Conservation (phyloP, 164 flowering plant species). For the Berberis vulgaris region DNA sequence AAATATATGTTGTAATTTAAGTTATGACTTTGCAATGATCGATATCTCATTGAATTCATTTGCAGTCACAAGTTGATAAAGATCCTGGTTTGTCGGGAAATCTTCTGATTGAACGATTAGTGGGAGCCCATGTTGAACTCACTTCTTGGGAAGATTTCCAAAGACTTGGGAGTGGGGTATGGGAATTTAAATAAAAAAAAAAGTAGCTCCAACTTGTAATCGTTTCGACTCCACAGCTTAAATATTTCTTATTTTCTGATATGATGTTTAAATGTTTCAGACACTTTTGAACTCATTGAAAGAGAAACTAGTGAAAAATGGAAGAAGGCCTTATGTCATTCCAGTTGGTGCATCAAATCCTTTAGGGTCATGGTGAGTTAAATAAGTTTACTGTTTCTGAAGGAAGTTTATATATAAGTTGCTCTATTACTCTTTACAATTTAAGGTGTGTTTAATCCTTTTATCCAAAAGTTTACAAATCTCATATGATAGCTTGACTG, state of each 20-base stretch:
- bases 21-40: not conserved
- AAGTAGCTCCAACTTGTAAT: too few species aligned
- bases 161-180: conserved; percentile 70
- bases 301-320: conserved; percentile 6
- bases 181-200: conserved; percentile 1
- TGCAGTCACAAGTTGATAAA: conserved; percentile 63
- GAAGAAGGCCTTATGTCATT: conserved; percentile 10
- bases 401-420: not conserved
- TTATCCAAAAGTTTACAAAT: too few species aligned
- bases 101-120: conserved; percentile 82
- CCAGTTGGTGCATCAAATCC: conserved; percentile 10
- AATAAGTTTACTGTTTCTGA: too few species aligned
- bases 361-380: conserved; percentile 8
- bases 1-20: not conserved
- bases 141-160: conserved; percentile 87
- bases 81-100: conserved; percentile 93
- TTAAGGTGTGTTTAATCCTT: too few species aligned
- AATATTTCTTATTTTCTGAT: too few species aligned
- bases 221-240: too few species aligned
- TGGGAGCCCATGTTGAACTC: conserved; percentile 84
- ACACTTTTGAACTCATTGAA: conserved; percentile 8
- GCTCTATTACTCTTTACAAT: too few species aligned
- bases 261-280: not conserved
- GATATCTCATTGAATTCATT: not conserved
- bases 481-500: not conserved